Evolutionary conservation across 2,329 filamentous ascomycete genomes (phyloP).

Genomic region (Lanzia echinophila): DNA sequence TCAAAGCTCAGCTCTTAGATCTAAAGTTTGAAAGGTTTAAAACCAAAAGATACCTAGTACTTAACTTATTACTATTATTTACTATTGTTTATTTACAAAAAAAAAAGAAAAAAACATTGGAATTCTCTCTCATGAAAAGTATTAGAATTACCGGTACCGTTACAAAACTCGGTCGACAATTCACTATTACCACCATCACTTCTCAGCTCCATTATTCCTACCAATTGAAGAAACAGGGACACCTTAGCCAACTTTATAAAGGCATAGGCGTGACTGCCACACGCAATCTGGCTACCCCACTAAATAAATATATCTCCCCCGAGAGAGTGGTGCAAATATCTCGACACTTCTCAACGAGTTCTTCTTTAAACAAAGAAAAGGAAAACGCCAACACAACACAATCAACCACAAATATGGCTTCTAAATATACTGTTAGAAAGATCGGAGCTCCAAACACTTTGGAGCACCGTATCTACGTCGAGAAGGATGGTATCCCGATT

Average conservation of each 20-base stretch:
- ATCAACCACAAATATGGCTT: slow-evolving; percentile 29
- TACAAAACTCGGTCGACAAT: too few relatives aligned
- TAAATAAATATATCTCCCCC: slow-evolving; percentile 6
- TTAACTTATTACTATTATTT: too few relatives aligned
- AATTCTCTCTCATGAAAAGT: too few relatives aligned
- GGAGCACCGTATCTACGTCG: slow-evolving; percentile 95
- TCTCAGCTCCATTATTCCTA: background rate
- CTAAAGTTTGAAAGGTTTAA: too few relatives aligned
- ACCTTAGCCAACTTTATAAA: background rate
- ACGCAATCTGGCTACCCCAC: slow-evolving; percentile 3
- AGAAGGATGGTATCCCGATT: slow-evolving; percentile 91
- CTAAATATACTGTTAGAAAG: slow-evolving; percentile 72
- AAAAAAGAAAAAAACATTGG: too few relatives aligned
- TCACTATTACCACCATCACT: background rate
- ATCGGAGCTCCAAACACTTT: slow-evolving; percentile 84
- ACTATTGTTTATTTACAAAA: too few relatives aligned
- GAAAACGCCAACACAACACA: too few relatives aligned
- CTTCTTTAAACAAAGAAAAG: slow-evolving; percentile 3
- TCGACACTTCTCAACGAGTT: slow-evolving; percentile 11
- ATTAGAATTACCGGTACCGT: too few relatives aligned
- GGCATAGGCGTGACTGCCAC: slow-evolving; percentile 8
- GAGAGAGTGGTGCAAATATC: slow-evolving; percentile 10
- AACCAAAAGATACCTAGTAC: too few relatives aligned
- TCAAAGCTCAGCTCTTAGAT: too few relatives aligned
- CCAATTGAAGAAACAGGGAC: background rate